Evolutionary conservation across 331 rosid species (phyloP).

Genomic region (Ulmus americana): DNA sequence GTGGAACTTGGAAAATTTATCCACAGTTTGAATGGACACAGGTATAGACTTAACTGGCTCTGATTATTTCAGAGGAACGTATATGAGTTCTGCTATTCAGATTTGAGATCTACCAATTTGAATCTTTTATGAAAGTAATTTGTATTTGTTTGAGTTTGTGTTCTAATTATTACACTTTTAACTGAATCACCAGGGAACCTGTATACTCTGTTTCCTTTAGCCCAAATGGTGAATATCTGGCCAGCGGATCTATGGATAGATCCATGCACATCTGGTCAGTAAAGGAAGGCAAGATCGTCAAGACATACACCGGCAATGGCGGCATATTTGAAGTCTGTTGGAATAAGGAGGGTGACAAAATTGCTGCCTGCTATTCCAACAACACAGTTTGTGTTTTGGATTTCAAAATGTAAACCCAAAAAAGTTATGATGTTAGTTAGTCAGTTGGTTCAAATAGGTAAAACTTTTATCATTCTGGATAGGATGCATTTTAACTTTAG

Average conservation of each 20-base stretch:
- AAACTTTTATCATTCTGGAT: constrained; percentile 30
- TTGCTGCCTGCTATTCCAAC: constrained; percentile 86
- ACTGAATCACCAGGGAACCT: constrained; percentile 58
- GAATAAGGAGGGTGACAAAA: constrained; percentile 90
- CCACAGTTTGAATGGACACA: constrained; percentile 70
- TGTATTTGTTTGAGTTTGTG: not conserved
- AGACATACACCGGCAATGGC: constrained; percentile 69
- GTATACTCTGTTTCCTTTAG: constrained; percentile 96
- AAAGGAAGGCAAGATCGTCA: constrained; percentile 78
- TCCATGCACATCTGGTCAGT: constrained; percentile 89
- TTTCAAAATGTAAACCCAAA: constrained; percentile 66
- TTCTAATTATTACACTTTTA: not conserved
- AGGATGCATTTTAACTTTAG: constrained; percentile 26
- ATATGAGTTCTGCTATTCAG: not conserved
- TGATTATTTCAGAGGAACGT: not conserved
- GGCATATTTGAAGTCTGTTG: constrained; percentile 95
- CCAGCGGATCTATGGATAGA: constrained; percentile 86
- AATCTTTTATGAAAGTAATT: constrained; percentile 3
- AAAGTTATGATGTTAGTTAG: no score
- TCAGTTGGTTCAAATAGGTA: not conserved
- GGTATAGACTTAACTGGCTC: constrained; percentile 34
- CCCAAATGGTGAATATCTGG: constrained; percentile 87
- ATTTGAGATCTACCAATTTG: not conserved
- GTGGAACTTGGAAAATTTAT: constrained; percentile 71
- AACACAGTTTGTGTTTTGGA: constrained; percentile 85